These are phyloP conservation scores for Cladophialophora yegresii DNA, from an alignment of 2,329 filamentous ascomycete genomes.

Conservation along the genomic window DNA sequence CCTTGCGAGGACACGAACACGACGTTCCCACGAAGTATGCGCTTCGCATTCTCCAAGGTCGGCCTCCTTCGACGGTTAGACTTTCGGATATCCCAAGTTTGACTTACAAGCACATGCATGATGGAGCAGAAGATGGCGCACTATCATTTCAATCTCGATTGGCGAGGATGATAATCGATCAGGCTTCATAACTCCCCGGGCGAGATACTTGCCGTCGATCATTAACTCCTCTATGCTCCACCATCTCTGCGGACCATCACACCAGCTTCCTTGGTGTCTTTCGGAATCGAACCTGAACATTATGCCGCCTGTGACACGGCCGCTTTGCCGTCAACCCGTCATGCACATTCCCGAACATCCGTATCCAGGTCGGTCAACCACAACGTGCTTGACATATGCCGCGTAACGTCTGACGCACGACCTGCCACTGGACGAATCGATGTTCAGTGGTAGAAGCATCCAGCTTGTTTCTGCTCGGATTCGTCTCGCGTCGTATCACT, in stretches of 20 bases:
- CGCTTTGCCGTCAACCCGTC: conserved; percentile 23
- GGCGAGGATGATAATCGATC: conserved; percentile 8
- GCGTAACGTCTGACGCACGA: conserved; percentile 32
- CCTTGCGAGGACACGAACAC: neutral
- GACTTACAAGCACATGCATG: neutral
- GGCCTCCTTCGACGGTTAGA: neutral
- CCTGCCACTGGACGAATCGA: conserved; percentile 22
- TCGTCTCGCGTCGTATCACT: conserved; percentile 7
- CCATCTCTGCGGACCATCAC: neutral
- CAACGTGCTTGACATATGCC: conserved; percentile 33
- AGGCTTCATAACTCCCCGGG: too few relatives aligned
- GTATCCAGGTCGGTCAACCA: conserved; percentile 15
- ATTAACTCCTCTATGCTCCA: neutral
- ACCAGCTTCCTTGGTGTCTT: neutral
- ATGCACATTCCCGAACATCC: conserved; percentile 26
- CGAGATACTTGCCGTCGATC: neutral
- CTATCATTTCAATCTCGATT: conserved; percentile 12
- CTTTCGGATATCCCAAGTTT: neutral
- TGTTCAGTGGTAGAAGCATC: conserved; percentile 1
- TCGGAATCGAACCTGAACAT: conserved; percentile 1
- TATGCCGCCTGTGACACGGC: conserved; percentile 5
- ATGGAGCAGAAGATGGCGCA: neutral
- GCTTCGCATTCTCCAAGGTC: neutral
- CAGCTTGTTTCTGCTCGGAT: conserved; percentile 6
- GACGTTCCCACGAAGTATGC: neutral